A percentile compares a stretch with the other conserved stretches of the same genome.
phyloP scores from a whole-genome alignment of 192 early-diverging fungal genomes.

The Gaertneriomyces semiglobifer region DNA sequence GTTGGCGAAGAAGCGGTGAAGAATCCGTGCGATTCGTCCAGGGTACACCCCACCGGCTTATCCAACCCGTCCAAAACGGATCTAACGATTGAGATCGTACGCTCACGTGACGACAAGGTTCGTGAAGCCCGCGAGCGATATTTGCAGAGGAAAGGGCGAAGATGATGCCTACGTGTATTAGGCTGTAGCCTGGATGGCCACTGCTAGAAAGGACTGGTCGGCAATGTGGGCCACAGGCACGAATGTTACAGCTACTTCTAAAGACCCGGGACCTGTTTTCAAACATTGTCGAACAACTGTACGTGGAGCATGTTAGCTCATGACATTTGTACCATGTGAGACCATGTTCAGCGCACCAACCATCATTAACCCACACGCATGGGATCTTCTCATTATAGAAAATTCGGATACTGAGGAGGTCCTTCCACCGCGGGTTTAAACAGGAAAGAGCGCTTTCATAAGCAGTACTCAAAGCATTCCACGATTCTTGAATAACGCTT shows the following conservation, averaged over 20 bases:
- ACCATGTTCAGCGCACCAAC: no score
- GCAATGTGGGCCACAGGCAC: neutral
- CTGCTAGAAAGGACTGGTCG: neutral
- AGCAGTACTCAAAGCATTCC: no score
- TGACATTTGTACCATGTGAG: no score
- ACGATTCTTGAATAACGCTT: no score
- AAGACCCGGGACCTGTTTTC: no score
- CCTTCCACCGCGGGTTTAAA: no score
- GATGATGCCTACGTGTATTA: neutral
- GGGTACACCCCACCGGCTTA: neutral
- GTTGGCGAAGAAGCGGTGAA: slow-evolving; percentile 13
- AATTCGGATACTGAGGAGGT: no score
- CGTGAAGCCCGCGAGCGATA: slow-evolving; percentile 35
- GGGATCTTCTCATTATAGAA: no score
- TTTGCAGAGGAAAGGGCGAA: slow-evolving; percentile 28
- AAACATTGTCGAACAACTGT: no score
- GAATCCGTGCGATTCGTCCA: neutral
- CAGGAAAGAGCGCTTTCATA: no score
- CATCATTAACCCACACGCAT: no score
- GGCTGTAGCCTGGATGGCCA: neutral
- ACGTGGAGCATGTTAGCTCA: no score
- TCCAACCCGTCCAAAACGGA: neutral
- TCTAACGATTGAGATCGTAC: neutral
- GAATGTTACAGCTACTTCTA: neutral
- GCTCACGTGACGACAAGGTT: neutral